Evolutionary conservation across 2,329 filamentous ascomycete genomes (phyloP), one percentile per base, ranked within the genome.

Genomic region (Fusarium pseudonygamai): DNA sequence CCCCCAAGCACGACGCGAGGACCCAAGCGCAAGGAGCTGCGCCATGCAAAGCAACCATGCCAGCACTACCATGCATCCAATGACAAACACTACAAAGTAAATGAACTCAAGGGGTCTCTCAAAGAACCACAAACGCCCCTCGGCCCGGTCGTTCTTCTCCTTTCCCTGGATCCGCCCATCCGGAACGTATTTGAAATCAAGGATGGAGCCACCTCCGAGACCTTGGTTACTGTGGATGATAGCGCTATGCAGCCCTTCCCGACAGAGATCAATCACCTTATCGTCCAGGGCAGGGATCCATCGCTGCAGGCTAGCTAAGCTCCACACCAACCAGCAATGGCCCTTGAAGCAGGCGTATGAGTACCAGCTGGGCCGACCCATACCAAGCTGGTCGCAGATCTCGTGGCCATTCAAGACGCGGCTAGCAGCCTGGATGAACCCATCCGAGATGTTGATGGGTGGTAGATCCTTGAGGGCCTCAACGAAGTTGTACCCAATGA

Each of bases 401-500:
- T 80, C 75, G 59, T 83, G 75, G 0, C 82, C 82, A 47, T 84
- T 84, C 22, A 85, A 72, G 46, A 79, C 78, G 6, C 83, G 75
- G n/a, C 81, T 83, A 67, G 73, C 22, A 67, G 68, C 68, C 24
- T 71, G 67, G 13, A 71, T 71, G 53, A 71, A 71, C 14, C 50
- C 68, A 39, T 71, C 77, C 0, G 82, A 83, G 30, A 82, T 71
- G 42, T 82, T 78, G 30, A 83, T 75, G 1, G 82, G 82, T 1
- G 82, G 79, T 6, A 83, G 52, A 47, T 83, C 81, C 42, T 76
- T 78, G n/a, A 84, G 71, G 46, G 78, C 79, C 46, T 83, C 75
- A 26, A 84, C 76, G 46, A 84, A 82, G 69, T 84, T 84, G 63
- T 82, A 78, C 1, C 78, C 80, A 26, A 83, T 78, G 4, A 80